Conservation (phyloP, 306 rosid species). For the Canavalia gladiata region DNA sequence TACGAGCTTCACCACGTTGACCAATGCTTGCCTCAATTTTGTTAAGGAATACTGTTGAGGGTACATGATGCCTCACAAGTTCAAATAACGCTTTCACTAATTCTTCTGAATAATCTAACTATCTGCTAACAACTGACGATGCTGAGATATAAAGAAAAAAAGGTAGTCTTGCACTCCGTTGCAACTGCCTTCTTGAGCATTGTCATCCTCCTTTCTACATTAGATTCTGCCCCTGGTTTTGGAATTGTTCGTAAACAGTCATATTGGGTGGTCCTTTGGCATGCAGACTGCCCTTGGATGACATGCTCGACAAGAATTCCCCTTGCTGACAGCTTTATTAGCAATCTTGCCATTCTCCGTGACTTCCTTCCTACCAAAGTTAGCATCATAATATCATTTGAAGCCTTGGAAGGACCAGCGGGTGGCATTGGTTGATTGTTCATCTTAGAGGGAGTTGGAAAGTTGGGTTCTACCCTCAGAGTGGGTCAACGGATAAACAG, state of each 20-base stretch:
- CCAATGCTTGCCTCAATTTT: conserved; percentile 98
- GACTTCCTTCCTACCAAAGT: conserved; percentile 88
- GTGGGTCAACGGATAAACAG: conserved; percentile 4
- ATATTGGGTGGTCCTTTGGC: conserved; percentile 58
- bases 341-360: conserved; percentile 62
- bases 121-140: conserved; percentile 97
- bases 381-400: conserved; percentile 81
- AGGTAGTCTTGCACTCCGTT: conserved; percentile 96
- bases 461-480: conserved; percentile 46
- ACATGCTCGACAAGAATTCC: conserved; percentile 43
- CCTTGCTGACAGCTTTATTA: conserved; percentile 55
- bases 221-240: conserved; percentile 53
- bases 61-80: conserved; percentile 99
- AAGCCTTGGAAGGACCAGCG: conserved; percentile 98
- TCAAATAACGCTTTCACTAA: conserved; percentile 88
- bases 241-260: conserved; percentile 87
- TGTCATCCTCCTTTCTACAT: conserved; percentile 51
- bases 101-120: conserved; percentile 99
- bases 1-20: conserved; percentile 96
- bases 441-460: conserved; percentile 53
- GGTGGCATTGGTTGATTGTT: conserved; percentile 78
- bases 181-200: conserved; percentile 99
- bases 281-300: conserved; percentile 61
- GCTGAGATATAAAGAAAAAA: conserved; percentile 95
- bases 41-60: conserved; percentile 97